A percentile compares a stretch with the other conserved stretches of the same genome.
Conservation (phyloP, 345 rosid species). For the Brassica nigra region DNA sequence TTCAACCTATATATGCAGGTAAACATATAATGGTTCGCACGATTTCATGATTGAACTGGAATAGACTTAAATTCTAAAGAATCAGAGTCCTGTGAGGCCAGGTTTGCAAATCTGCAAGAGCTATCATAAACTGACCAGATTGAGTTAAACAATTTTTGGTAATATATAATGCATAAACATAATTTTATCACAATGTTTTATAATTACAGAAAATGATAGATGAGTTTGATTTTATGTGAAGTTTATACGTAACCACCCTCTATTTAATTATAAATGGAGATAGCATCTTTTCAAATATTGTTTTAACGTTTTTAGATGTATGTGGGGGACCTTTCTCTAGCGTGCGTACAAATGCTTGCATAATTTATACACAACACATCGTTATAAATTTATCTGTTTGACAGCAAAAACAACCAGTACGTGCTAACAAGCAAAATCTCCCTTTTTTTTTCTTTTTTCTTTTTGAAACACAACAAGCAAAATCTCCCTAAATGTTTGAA, state of each 20-base stretch:
- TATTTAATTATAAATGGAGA: slow-evolving; percentile 4
- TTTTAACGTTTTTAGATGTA: not conserved
- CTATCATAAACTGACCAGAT: not conserved
- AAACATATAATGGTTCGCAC: not conserved
- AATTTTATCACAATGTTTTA: not conserved
- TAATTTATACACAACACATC: not conserved
- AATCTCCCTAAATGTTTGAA: not conserved
- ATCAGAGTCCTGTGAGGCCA: not conserved
- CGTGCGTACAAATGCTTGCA: not conserved
- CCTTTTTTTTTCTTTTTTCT: not conserved
- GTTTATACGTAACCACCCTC: slow-evolving; percentile 7
- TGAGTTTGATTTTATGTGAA: slow-evolving; percentile 4
- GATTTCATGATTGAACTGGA: not conserved
- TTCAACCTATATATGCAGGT: not conserved
- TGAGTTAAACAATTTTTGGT: not conserved
- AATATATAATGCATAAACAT: not conserved
- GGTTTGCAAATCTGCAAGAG: not conserved
- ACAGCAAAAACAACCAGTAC: slow-evolving; percentile 1
- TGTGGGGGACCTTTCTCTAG: not conserved
- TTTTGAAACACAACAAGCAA: not conserved
- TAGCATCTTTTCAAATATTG: slow-evolving; percentile 37
- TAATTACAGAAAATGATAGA: not conserved
- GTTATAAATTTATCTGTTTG: not conserved
- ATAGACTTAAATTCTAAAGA: not conserved
- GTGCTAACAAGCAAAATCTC: not conserved